phyloP scores from a whole-genome alignment of 1,284 basidiomycete species.

The Inonotus hispidus region DNA sequence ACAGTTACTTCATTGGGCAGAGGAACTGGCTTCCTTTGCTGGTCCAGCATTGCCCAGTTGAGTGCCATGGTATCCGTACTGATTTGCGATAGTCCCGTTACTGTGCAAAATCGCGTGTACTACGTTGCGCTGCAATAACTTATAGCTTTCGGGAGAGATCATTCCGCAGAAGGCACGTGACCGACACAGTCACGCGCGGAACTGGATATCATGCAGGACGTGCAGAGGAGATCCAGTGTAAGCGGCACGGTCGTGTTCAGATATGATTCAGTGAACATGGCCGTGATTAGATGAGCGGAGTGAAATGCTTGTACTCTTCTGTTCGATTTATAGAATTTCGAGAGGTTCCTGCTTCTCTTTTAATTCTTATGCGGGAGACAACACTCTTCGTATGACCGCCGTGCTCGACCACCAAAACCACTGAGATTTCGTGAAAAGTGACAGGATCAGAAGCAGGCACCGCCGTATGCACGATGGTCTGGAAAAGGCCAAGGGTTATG shows the following conservation, averaged over 20 bases:
- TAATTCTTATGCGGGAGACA: background rate
- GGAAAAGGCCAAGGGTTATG: no score
- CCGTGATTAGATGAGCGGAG: background rate
- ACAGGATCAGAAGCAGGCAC: no score
- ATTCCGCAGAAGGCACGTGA: no score
- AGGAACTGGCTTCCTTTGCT: conserved; percentile 54
- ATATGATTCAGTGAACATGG: conserved; percentile 6
- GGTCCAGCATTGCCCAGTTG: conserved; percentile 68
- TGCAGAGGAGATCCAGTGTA: conserved; percentile 3
- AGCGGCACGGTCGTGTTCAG: conserved; percentile 2
- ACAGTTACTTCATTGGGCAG: conserved; percentile 59
- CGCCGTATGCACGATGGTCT: no score
- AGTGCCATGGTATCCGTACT: conserved; percentile 53
- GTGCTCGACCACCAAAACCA: no score
- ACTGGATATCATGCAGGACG: conserved; percentile 1
- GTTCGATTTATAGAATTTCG: background rate
- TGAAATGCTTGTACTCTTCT: background rate
- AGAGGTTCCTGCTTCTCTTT: background rate
- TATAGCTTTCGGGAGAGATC: no score
- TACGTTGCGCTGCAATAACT: no score
- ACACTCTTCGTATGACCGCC: no score
- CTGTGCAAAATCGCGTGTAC: background rate
- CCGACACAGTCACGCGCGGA: no score
- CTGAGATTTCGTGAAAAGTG: no score
- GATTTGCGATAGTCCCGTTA: background rate